Evolutionary conservation across 176 grass and related monocot species (phyloP).

Genomic region (Thalia dealbata): DNA sequence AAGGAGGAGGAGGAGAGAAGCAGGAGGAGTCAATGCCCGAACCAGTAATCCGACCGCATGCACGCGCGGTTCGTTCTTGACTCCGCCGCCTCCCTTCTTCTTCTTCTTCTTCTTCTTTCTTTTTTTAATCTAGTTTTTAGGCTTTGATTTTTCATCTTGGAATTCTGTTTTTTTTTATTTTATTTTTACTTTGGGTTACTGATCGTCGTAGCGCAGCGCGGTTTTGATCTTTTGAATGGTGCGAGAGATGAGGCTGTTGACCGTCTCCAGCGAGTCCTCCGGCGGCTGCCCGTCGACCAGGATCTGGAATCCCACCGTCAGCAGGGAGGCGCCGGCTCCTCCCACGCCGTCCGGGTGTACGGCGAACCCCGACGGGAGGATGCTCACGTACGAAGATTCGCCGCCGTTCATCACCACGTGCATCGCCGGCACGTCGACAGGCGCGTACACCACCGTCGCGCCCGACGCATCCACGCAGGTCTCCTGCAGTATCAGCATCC

Average conservation of each 20-base stretch:
- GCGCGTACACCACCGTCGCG: constrained; percentile 29
- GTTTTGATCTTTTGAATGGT: constrained; percentile 4
- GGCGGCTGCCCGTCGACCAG: constrained; percentile 51
- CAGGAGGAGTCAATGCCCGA: not conserved
- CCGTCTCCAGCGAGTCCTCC: constrained; percentile 14
- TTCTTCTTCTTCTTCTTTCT: not conserved
- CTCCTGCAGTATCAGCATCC: constrained; percentile 39
- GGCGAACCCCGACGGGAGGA: constrained; percentile 45
- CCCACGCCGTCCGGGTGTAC: constrained; percentile 30
- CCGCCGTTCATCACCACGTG: constrained; percentile 23
- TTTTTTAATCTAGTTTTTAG: not conserved
- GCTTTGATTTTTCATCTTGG: too few species aligned
- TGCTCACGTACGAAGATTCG: constrained; percentile 7
- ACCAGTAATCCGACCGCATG: not conserved
- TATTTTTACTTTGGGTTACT: not conserved
- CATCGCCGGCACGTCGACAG: constrained; percentile 4
- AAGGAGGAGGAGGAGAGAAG: not conserved
- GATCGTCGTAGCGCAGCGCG: not conserved
- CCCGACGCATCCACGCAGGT: constrained; percentile 10
- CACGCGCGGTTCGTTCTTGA: constrained; percentile 9
- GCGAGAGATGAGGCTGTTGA: constrained; percentile 19
- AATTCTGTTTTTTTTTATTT: too few species aligned
- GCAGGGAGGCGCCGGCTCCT: constrained; percentile 13
- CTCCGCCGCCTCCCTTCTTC: not conserved
- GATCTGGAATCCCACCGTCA: constrained; percentile 26